phyloP scores from a whole-genome alignment of 352 stramenopile species.

The Phytophthora aleatoria region DNA sequence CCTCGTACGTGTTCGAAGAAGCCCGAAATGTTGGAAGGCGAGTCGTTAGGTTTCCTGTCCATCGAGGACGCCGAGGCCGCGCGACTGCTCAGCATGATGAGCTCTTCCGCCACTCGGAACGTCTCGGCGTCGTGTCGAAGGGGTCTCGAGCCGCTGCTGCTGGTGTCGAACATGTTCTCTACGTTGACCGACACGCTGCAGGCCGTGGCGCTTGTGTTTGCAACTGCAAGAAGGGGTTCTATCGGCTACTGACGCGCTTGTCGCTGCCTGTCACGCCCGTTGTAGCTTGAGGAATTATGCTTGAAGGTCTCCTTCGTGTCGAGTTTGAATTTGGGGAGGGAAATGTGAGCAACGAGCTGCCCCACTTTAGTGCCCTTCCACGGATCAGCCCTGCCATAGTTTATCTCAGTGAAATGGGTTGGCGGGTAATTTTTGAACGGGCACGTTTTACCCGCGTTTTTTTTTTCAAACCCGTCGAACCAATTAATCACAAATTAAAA shows the following conservation, averaged over 20 bases:
- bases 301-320: slow-evolving; percentile 50
- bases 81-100: slow-evolving; percentile 71
- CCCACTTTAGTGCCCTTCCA: slow-evolving; percentile 13
- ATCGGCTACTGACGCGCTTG: background rate
- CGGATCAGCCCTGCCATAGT: background rate
- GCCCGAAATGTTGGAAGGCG: slow-evolving; percentile 43
- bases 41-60: slow-evolving; percentile 23
- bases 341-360: slow-evolving; percentile 15
- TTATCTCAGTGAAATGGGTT: background rate
- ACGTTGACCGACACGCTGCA: background rate
- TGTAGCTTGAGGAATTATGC: slow-evolving; percentile 2
- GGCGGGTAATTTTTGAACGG: slow-evolving; percentile 2
- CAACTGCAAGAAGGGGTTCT: background rate
- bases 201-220: background rate
- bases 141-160: slow-evolving; percentile 13
- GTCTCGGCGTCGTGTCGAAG: slow-evolving; percentile 65
- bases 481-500: background rate
- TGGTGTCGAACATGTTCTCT: slow-evolving; percentile 38
- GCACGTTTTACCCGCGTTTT: slow-evolving; percentile 30
- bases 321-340: slow-evolving; percentile 39
- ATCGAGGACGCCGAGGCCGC: slow-evolving; percentile 11
- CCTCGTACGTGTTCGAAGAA: slow-evolving; percentile 38
- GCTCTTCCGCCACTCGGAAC: slow-evolving; percentile 76
- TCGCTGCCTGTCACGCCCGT: background rate
- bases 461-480: background rate